Evolutionary conservation across 345 rosid species (phyloP), one percentile per base, ranked within the genome.

Genomic region (Stellera chamaejasme): DNA sequence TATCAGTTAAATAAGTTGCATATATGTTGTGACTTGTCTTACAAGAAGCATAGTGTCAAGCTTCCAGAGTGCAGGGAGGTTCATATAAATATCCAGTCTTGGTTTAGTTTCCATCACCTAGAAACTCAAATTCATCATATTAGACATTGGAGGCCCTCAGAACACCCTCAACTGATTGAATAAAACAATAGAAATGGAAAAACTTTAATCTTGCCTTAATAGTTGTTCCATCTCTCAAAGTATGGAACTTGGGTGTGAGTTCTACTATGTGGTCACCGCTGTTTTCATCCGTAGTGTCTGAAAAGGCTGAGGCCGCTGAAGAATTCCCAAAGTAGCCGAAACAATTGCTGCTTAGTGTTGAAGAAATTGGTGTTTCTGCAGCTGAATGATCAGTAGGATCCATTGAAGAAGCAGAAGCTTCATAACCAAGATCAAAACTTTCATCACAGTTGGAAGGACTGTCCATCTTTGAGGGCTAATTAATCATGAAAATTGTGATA

Each of bases 1-100:
- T 19, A 19, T 19, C 23, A 19, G 23, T 19, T 19, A 19, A 14
- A 15, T 16, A 3, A 16, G 60, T 32, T 32, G 9, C 39, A 32
- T 32, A 32, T 32, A 41, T 14, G 46, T 14, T 0, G 41, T 45
- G 47, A 19, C 13, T 45, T 11, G 13, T 57, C 95, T 79, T 71
- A 89, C 99, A 46, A 80, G 49, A 43, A 93, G 96, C 91, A 93
- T 77, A 1, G 90, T 77, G 44, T 89, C 94, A 42, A 93, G 87
- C 77, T 93, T 89, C 57, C 69, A 71, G 61, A 89, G 60, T 9
- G 99, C 99, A 13, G 97, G 99, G 62, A 93, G 82, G 69, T 87
- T 89, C 58, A 93, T 75, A 51, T 78, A 75, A 23, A 93, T 81
- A 58, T 93, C 97, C 64, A 80, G 73, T 71, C 99, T 72, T 41